Evolutionary conservation across 768 basidiomycete genomes (phyloP).

Genomic region (Dendrothele bispora): DNA sequence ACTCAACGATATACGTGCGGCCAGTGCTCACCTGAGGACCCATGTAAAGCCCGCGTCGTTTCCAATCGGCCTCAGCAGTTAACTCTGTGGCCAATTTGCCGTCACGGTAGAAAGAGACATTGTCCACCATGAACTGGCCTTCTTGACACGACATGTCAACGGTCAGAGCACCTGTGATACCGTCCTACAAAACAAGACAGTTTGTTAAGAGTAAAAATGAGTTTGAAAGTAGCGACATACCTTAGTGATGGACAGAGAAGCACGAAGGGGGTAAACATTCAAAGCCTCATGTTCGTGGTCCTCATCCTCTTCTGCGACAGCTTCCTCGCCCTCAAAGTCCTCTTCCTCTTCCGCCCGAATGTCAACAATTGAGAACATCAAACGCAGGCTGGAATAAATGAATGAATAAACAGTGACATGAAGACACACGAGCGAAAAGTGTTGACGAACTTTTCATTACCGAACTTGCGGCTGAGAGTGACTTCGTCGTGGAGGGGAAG

Average conservation of each 20-base stretch:
- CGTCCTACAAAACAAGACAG: slow-evolving; percentile 34
- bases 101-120: slow-evolving; percentile 83
- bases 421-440: background rate
- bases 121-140: slow-evolving; percentile 83
- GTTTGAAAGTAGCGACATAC: slow-evolving; percentile 39
- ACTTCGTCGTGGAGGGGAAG: slow-evolving; percentile 78
- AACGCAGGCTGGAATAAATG: slow-evolving; percentile 58
- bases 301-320: slow-evolving; percentile 36
- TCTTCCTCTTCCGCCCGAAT: slow-evolving; percentile 51
- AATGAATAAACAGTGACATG: background rate
- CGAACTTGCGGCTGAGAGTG: slow-evolving; percentile 77
- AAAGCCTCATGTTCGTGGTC: slow-evolving; percentile 37
- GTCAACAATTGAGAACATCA: slow-evolving; percentile 94
- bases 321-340: slow-evolving; percentile 28
- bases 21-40: slow-evolving; percentile 90
- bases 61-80: slow-evolving; percentile 92
- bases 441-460: slow-evolving; percentile 78
- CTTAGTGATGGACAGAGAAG: slow-evolving; percentile 85
- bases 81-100: slow-evolving; percentile 69
- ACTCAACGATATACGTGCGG: slow-evolving; percentile 15
- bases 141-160: slow-evolving; percentile 80
- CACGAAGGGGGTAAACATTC: slow-evolving; percentile 69
- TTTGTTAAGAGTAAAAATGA: background rate
- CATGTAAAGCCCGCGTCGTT: slow-evolving; percentile 86
- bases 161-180: slow-evolving; percentile 65